phyloP scores from a whole-genome alignment of 441 rosid species.

The Raphanus hybrid region DNA sequence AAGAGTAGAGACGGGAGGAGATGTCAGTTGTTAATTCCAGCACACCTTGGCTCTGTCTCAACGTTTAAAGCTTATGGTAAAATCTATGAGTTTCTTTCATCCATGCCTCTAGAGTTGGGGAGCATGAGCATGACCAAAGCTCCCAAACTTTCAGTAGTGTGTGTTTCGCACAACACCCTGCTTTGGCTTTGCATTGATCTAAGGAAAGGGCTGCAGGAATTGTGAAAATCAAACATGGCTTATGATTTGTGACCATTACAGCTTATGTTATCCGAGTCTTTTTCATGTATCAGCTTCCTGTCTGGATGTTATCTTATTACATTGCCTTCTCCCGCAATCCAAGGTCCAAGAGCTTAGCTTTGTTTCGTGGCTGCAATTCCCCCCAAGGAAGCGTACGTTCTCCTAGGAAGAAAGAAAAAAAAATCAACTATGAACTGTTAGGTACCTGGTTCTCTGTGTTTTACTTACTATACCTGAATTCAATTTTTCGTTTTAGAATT shows the following conservation, averaged over 20 bases:
- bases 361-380: too few species aligned
- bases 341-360: constrained; percentile 6
- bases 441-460: too few species aligned
- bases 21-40: background rate
- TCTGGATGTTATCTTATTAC: background rate
- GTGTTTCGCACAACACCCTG: background rate
- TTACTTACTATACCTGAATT: background rate
- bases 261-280: background rate
- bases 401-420: too few species aligned
- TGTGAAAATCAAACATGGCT: background rate
- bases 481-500: background rate
- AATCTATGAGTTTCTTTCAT: too few species aligned
- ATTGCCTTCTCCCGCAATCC: background rate
- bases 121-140: too few species aligned
- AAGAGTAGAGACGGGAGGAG: background rate
- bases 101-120: too few species aligned
- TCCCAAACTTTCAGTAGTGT: background rate
- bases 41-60: background rate
- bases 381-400: too few species aligned
- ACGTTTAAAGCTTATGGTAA: too few species aligned
- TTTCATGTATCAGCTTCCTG: background rate
- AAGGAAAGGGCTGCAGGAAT: background rate
- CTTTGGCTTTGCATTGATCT: background rate
- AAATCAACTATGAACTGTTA: too few species aligned
- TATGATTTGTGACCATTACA: background rate